Evolutionary conservation across 2,329 filamentous ascomycete genomes (phyloP), one percentile per base, ranked within the genome.

Genomic region (Gaeumannomyces sp.): DNA sequence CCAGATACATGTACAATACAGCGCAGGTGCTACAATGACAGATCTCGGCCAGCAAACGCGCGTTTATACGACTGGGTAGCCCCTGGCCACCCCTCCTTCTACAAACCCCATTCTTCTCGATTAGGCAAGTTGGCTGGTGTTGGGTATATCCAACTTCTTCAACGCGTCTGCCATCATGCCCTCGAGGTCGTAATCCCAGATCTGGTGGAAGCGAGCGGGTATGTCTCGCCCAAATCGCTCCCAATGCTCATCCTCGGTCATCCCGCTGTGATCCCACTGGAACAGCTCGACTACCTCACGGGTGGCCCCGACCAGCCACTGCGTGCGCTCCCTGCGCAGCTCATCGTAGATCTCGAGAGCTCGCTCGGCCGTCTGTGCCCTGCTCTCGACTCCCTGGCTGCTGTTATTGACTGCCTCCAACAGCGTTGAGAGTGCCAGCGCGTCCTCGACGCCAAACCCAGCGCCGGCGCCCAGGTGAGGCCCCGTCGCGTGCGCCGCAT

Each of bases 401-500:
- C 38, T 16, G 56, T 16, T 33, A 33, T 53, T n/a, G 16, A 63
- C 53, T 0, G 59, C 28, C 33, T 53, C 66, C 13, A 83, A 66
- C 4, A 81, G 64, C 10, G 72, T 70, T 10, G 76, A 73, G 53
- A 84, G 74, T 0, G 80, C 71, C 31, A 83, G 75, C 1, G 78
- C 79, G 66, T 86, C 84, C 71, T 86, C 84, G 64, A 86, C 78
- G 19, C 82, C 83, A 70, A 82, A 80, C 3, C 83, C 81, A 1
- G 84, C 84, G 7, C 84, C 84, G 0, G 83, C 79, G 3, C 84
- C 84, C 13, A 83, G 79, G 71, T 85, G 82, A 0, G 84, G 84
- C 0, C 80, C 81, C 0, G 77, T 74, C 0, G 84, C 83, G 67
- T 87, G 84, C 5, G 85, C 85, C 0, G 84, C 83, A 67, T 87